Conservation (phyloP, 345 rosid genomes). For the Dimocarpus longan region DNA sequence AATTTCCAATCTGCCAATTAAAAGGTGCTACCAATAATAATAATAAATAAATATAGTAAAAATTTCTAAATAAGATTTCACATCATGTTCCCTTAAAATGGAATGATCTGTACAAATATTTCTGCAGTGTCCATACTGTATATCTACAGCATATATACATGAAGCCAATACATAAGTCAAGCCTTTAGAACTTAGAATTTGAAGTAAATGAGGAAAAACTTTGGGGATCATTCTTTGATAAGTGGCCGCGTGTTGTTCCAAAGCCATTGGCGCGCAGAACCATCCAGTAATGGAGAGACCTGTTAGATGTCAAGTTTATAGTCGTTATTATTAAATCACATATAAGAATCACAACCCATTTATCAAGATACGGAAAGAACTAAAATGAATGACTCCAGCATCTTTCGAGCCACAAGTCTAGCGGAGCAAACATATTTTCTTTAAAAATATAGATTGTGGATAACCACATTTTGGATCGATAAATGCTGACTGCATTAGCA, state of each 20-base stretch:
- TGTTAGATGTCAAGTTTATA: constrained; percentile 28
- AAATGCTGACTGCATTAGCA: background rate
- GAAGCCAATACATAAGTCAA: background rate
- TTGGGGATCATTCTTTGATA: constrained; percentile 37
- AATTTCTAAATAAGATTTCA: background rate
- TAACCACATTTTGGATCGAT: background rate
- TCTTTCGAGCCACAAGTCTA: background rate
- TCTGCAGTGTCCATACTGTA: background rate
- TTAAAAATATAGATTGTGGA: background rate
- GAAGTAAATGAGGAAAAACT: background rate
- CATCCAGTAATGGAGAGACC: constrained; percentile 88
- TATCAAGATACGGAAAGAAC: background rate
- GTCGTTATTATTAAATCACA: background rate
- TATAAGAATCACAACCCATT: background rate
- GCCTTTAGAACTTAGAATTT: background rate
- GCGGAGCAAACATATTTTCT: background rate
- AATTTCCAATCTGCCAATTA: too few species aligned
- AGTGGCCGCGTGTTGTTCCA: constrained; percentile 78
- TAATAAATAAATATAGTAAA: too few species aligned
- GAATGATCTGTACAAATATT: constrained; percentile 5
- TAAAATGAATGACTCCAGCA: background rate
- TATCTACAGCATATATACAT: background rate
- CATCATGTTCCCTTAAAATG: background rate
- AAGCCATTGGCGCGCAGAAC: constrained; percentile 77
- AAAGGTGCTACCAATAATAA: too few species aligned